A percentile compares a stretch with the other conserved stretches of the same genome.
Evolutionary conservation across 2,329 filamentous ascomycete species (phyloP).

Genomic region (Ilyonectria destructans): DNA sequence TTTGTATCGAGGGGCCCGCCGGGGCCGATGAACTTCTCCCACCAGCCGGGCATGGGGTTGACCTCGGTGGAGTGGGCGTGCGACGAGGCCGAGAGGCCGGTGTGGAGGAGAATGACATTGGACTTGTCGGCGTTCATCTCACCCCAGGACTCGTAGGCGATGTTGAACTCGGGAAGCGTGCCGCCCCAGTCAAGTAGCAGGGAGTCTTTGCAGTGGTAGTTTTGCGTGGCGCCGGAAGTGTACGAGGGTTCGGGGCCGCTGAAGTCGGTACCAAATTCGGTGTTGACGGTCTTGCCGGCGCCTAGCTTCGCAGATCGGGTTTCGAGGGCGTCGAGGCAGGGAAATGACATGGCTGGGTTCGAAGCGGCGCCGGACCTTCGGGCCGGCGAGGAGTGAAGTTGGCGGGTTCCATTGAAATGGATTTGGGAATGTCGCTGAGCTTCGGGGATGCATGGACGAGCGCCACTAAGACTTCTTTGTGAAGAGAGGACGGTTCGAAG

Average conservation of each 20-base stretch:
- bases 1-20: constrained; percentile 89
- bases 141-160: constrained; percentile 97
- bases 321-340: constrained; percentile 90
- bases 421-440: constrained; percentile 8
- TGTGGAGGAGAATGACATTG: constrained; percentile 94
- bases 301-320: constrained; percentile 82
- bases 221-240: constrained; percentile 87
- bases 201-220: constrained; percentile 81
- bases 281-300: constrained; percentile 52
- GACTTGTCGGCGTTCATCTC: constrained; percentile 83
- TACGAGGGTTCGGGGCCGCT: constrained; percentile 95
- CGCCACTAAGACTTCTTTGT: constrained; percentile 9
- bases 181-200: constrained; percentile 96
- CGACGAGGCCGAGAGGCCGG: constrained; percentile 95
- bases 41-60: constrained; percentile 95
- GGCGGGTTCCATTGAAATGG: constrained; percentile 34
- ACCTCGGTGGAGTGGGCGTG: constrained; percentile 93
- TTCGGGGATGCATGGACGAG: constrained; percentile 24
- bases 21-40: constrained; percentile 98
- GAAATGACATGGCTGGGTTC: constrained; percentile 91
- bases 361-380: constrained; percentile 65
- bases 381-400: constrained; percentile 42
- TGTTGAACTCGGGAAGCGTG: constrained; percentile 87
- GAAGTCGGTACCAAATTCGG: constrained; percentile 52
- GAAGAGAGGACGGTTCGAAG: constrained; percentile 30